phyloP scores from a whole-genome alignment of 345 rosid species.

The Pistacia vera region DNA sequence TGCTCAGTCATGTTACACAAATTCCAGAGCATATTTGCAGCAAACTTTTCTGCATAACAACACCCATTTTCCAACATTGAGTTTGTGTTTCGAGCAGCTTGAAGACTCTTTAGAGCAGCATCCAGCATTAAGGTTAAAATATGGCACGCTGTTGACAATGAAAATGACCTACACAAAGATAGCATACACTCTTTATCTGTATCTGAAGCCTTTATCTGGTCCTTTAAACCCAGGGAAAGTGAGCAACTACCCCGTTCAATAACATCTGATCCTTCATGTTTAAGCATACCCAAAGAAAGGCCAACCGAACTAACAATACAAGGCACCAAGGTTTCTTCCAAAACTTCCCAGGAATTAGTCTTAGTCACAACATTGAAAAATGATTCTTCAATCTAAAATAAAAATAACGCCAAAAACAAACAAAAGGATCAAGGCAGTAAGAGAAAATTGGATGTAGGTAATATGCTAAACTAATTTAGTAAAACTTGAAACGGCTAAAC shows the following conservation, averaged over 20 bases:
- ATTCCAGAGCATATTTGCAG: constrained; percentile 64
- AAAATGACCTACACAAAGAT: constrained; percentile 41
- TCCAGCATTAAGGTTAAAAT: constrained; percentile 57
- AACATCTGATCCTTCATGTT: constrained; percentile 48
- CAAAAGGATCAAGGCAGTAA: constrained; percentile 13
- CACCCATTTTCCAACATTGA: constrained; percentile 31
- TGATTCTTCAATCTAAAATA: constrained; percentile 55
- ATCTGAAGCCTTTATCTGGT: constrained; percentile 17
- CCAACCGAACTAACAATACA: constrained; percentile 66
- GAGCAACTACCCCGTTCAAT: constrained; percentile 39
- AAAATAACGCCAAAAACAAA: constrained; percentile 27
- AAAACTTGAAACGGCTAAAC: constrained; percentile 11
- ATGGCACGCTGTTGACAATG: constrained; percentile 66
- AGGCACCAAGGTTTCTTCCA: constrained; percentile 74
- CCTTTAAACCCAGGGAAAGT: constrained; percentile 25
- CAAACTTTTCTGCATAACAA: constrained; percentile 39
- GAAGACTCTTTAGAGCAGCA: constrained; percentile 49
- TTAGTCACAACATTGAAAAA: constrained; percentile 61
- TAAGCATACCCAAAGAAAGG: constrained; percentile 51
- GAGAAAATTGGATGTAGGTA: constrained; percentile 21
- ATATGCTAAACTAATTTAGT: constrained; percentile 3
- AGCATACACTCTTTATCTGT: constrained; percentile 34
- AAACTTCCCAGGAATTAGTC: constrained; percentile 55
- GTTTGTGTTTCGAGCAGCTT: constrained; percentile 29
- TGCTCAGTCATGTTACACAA: constrained; percentile 64